Evolutionary conservation across 208 protist genomes (phyloP).

Genomic region (Trypanosomatidae sp.): DNA sequence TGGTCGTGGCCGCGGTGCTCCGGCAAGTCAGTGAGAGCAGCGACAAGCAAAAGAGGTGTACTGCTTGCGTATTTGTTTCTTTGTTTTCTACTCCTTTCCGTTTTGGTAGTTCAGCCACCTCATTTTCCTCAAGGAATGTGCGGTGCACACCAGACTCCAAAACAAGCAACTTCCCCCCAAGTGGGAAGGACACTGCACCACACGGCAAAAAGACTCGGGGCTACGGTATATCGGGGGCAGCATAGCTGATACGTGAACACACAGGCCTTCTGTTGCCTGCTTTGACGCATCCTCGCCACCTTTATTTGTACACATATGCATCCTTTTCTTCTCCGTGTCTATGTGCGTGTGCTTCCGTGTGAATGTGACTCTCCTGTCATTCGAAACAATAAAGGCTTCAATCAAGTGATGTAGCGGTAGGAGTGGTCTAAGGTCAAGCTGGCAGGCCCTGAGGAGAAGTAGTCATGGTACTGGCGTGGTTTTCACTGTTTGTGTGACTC

Average conservation of each 20-base stretch:
- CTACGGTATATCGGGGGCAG: neutral
- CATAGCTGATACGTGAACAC: neutral
- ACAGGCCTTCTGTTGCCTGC: neutral
- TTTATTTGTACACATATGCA: neutral
- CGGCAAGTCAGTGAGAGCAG: slow-evolving; percentile 2
- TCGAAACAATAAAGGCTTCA: neutral
- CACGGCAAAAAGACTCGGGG: neutral
- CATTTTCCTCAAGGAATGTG: neutral
- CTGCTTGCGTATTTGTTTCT: slow-evolving; percentile 8
- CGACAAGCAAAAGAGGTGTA: neutral
- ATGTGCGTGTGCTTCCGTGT: neutral
- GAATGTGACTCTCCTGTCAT: neutral
- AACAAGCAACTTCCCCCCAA: neutral
- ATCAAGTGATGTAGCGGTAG: neutral
- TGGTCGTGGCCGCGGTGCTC: slow-evolving; percentile 10
- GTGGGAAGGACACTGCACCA: neutral
- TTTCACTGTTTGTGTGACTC: neutral
- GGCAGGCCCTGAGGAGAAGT: neutral
- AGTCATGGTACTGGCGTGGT: neutral
- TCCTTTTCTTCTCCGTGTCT: slow-evolving; percentile 1
- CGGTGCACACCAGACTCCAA: neutral
- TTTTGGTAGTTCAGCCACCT: slow-evolving; percentile 7
- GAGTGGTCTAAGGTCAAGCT: neutral
- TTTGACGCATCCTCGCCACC: neutral
- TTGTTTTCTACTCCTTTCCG: neutral